phyloP scores from a whole-genome alignment of 768 basidiomycete genomes.

The Termitomyces titanicus region DNA sequence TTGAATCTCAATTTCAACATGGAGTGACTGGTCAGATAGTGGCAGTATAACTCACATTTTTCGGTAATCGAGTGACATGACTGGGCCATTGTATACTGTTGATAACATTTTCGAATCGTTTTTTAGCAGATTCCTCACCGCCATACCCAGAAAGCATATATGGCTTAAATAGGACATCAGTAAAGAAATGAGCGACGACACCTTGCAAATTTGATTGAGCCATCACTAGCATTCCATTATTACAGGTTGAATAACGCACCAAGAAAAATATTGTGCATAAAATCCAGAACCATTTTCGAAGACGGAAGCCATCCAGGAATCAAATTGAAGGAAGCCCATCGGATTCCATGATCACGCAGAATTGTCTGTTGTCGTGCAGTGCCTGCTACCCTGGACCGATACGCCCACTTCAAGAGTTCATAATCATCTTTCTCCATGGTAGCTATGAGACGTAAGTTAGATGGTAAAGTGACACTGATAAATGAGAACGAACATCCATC shows the following conservation, averaged over 20 bases:
- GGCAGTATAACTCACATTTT: too few species aligned
- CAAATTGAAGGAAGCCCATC: conserved; percentile 20
- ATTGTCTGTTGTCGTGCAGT: conserved; percentile 11
- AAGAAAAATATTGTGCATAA: conserved; percentile 27
- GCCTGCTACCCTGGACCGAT: conserved; percentile 6
- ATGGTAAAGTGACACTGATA: too few species aligned
- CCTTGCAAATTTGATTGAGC: background rate
- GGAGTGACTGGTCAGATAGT: too few species aligned
- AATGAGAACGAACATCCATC: background rate
- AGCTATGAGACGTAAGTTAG: background rate
- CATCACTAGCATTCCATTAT: too few species aligned
- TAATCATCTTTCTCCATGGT: conserved; percentile 11
- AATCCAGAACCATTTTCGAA: conserved; percentile 21
- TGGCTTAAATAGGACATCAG: too few species aligned
- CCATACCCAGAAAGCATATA: too few species aligned
- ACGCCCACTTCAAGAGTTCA: conserved; percentile 12
- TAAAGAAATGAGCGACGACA: background rate
- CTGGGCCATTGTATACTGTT: too few species aligned
- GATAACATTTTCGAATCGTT: too few species aligned
- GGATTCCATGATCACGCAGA: conserved; percentile 17
- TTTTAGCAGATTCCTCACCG: too few species aligned
- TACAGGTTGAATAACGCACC: background rate
- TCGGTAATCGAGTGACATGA: too few species aligned
- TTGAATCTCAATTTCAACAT: too few species aligned
- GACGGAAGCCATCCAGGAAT: conserved; percentile 25